These are phyloP conservation scores for Byssochlamys sp. DNA, from an alignment of 2,329 filamentous ascomycete species.

Conservation along the genomic window DNA sequence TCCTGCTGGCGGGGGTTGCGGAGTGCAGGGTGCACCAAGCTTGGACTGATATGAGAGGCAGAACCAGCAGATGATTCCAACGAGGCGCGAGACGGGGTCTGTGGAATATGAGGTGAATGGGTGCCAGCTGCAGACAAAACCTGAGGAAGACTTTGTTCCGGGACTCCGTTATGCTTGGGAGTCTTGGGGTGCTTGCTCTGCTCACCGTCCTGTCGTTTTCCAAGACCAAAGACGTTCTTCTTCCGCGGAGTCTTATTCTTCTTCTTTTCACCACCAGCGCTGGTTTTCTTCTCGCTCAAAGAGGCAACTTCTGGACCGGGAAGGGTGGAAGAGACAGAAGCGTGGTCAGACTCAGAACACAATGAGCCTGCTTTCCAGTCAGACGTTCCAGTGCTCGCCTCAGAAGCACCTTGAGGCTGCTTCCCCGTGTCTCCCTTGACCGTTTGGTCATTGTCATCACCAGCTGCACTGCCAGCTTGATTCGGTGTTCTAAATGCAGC, in stretches of 20 bases:
- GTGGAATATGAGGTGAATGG: not conserved
- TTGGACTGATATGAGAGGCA: constrained; percentile 1
- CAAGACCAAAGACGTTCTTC: constrained; percentile 11
- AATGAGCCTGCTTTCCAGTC: constrained; percentile 1
- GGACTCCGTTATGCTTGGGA: constrained; percentile 1
- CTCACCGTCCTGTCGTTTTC: constrained; percentile 8
- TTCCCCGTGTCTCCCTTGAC: not conserved
- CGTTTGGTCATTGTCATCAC: constrained; percentile 1
- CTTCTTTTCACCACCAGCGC: not conserved
- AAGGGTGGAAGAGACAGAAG: not conserved
- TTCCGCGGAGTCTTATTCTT: constrained; percentile 4
- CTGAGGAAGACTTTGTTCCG: not conserved
- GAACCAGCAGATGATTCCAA: not conserved
- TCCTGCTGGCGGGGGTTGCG: constrained; percentile 5
- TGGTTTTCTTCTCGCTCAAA: not conserved
- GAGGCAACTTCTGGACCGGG: not conserved
- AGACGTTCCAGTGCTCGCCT: constrained; percentile 1
- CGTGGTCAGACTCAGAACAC: not conserved
- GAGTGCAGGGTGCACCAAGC: constrained; percentile 8
- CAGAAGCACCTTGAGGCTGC: not conserved
- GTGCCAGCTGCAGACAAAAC: not conserved
- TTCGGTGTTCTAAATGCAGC: not conserved
- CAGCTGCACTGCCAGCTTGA: not conserved
- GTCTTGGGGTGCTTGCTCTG: constrained; percentile 6
- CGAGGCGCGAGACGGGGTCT: not conserved